Conservation (phyloP, 2,329 filamentous ascomycete species). For the Ambrosiella cleistominuta region DNA sequence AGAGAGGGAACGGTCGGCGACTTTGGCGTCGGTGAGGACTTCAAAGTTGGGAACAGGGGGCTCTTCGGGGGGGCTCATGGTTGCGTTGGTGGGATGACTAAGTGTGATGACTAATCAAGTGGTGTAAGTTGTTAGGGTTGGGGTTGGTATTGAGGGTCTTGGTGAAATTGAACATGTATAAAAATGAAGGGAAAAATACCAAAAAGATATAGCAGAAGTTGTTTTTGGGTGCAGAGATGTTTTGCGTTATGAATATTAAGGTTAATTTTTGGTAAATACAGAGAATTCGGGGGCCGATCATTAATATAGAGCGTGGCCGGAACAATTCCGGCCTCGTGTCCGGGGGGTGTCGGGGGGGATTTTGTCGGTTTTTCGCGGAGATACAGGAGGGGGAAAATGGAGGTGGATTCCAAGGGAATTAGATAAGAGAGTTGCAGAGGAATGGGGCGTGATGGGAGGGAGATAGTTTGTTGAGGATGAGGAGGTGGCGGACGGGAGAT, state of each 20-base stretch:
- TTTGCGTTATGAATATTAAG: too few relatives aligned
- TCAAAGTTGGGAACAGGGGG: constrained; percentile 28
- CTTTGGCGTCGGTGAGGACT: constrained; percentile 45
- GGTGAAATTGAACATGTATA: constrained; percentile 11
- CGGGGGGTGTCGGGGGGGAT: background rate
- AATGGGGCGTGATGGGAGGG: too few relatives aligned
- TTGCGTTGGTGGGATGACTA: background rate
- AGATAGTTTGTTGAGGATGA: too few relatives aligned
- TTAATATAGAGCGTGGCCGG: constrained; percentile 30
- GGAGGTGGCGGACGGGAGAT: too few relatives aligned
- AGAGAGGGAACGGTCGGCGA: constrained; percentile 44
- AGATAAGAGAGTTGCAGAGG: background rate
- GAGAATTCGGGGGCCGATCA: constrained; percentile 15
- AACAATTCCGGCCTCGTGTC: constrained; percentile 12
- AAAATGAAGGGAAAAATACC: constrained; percentile 15
- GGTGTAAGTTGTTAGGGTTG: background rate
- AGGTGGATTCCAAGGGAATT: too few relatives aligned
- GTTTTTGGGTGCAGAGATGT: background rate
- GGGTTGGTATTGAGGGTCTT: constrained; percentile 12
- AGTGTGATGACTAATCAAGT: too few relatives aligned
- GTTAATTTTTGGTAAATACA: too few relatives aligned
- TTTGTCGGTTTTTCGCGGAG: background rate
- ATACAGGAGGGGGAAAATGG: too few relatives aligned
- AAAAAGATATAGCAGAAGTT: background rate
- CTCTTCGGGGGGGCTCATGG: constrained; percentile 10